phyloP scores from a whole-genome alignment of 805 yeast species.

The Alloascoidea hylecoeti region DNA sequence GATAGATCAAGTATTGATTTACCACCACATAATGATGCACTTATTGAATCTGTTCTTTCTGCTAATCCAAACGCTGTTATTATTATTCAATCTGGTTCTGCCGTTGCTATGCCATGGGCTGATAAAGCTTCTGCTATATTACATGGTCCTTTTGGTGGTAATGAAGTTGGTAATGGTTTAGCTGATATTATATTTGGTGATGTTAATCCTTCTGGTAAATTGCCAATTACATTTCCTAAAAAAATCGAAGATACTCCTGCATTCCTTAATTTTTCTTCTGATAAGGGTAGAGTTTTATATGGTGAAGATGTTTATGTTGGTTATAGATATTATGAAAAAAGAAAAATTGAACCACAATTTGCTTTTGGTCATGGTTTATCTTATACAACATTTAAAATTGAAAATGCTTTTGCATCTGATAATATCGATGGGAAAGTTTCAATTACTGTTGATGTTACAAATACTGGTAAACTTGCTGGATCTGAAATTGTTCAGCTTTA shows the following conservation, averaged over 20 bases:
- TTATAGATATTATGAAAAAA: slow-evolving; percentile 44
- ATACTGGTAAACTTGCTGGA: slow-evolving; percentile 34
- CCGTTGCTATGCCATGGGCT: slow-evolving; percentile 44
- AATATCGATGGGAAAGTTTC: slow-evolving; percentile 7
- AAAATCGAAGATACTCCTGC: slow-evolving; percentile 41
- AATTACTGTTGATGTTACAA: slow-evolving; percentile 26
- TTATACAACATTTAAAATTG: slow-evolving; percentile 33
- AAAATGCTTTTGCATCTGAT: slow-evolving; percentile 12
- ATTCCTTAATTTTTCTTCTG: slow-evolving; percentile 32
- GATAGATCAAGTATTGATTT: slow-evolving; percentile 37
- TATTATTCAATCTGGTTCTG: slow-evolving; percentile 48
- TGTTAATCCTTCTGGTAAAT: slow-evolving; percentile 44
- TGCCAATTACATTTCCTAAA: slow-evolving; percentile 40
- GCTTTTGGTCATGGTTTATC: slow-evolving; percentile 56
- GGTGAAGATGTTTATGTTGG: slow-evolving; percentile 60
- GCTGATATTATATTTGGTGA: slow-evolving; percentile 51
- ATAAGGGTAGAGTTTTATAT: slow-evolving; percentile 38
- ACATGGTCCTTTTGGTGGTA: slow-evolving; percentile 46
- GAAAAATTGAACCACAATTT: slow-evolving; percentile 30
- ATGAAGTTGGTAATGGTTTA: slow-evolving; percentile 41
- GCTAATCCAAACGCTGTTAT: slow-evolving; percentile 37
- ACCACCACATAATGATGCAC: slow-evolving; percentile 31
- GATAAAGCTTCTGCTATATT: slow-evolving; percentile 25
- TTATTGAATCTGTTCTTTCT: slow-evolving; percentile 27
- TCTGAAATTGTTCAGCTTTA: slow-evolving; percentile 44